Conservation (phyloP, 192 early-diverging fungal genomes). For the Coemansia sp. region DNA sequence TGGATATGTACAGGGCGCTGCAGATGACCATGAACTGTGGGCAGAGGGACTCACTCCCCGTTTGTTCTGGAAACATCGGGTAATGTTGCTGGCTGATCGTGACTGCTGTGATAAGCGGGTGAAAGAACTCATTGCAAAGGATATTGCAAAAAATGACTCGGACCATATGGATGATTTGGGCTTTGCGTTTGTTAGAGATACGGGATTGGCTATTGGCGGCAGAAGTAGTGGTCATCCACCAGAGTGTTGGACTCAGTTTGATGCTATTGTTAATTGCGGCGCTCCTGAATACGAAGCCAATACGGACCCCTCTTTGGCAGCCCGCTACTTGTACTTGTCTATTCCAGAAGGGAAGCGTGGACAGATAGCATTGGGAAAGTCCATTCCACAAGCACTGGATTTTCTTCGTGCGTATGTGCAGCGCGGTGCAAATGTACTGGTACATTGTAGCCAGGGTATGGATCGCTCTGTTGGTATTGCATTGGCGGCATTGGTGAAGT, state of each 20-base stretch:
- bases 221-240: slow-evolving; percentile 54
- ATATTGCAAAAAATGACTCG: neutral
- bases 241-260: slow-evolving; percentile 66
- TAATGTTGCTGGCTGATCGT: slow-evolving; percentile 25
- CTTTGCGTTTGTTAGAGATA: slow-evolving; percentile 56
- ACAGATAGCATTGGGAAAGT: slow-evolving; percentile 60
- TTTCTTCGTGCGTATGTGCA: slow-evolving; percentile 52
- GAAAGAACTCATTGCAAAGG: neutral
- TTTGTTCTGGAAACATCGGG: slow-evolving; percentile 65
- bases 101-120: slow-evolving; percentile 31
- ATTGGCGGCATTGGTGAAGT: slow-evolving; percentile 61
- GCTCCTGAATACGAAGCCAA: slow-evolving; percentile 53
- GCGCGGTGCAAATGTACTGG: slow-evolving; percentile 52
- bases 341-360: slow-evolving; percentile 92
- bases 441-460: slow-evolving; percentile 81
- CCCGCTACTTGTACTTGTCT: slow-evolving; percentile 64
- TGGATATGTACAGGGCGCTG: slow-evolving; percentile 85
- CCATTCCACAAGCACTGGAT: slow-evolving; percentile 59
- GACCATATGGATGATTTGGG: slow-evolving; percentile 3
- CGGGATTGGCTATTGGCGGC: slow-evolving; percentile 63
- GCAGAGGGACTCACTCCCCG: slow-evolving; percentile 62
- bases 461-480: slow-evolving; percentile 81
- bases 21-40: slow-evolving; percentile 90
- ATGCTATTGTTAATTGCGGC: slow-evolving; percentile 82
- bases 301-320: slow-evolving; percentile 8